Conservation (phyloP, 1,284 basidiomycete genomes). For the Clitocybe nebularis region DNA sequence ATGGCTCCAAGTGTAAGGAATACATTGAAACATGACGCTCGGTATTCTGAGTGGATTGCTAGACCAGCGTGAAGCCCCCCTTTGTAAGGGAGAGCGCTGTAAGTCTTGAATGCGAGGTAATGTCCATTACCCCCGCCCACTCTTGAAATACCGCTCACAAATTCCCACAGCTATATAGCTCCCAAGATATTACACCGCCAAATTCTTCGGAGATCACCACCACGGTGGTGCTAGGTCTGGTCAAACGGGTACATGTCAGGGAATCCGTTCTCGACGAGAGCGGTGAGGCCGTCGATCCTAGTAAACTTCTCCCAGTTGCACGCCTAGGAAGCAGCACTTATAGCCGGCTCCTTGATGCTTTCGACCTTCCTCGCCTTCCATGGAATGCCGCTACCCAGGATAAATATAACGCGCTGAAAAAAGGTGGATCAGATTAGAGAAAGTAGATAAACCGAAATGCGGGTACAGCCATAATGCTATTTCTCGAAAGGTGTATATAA, state of each 20-base stretch:
- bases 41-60: no score
- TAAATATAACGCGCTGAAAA: constrained; percentile 18
- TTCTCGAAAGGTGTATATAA: no score
- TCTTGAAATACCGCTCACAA: not conserved
- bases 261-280: constrained; percentile 46
- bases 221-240: constrained; percentile 61
- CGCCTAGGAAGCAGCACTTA: constrained; percentile 65
- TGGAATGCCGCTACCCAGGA: constrained; percentile 42
- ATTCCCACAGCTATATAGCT: constrained; percentile 44
- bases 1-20: constrained; percentile 53
- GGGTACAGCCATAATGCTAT: no score
- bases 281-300: constrained; percentile 52
- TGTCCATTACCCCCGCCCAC: constrained; percentile 12
- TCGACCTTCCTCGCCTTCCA: constrained; percentile 51
- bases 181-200: constrained; percentile 48
- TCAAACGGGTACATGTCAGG: constrained; percentile 61
- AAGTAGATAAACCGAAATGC: no score
- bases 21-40: no score
- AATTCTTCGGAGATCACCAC: constrained; percentile 40
- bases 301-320: constrained; percentile 57
- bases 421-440: no score
- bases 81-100: constrained; percentile 71
- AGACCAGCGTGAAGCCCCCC: constrained; percentile 55
- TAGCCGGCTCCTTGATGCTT: constrained; percentile 50
- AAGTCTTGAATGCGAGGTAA: constrained; percentile 68